Percentiles rank a stretch among this genome's conserved stretches.
Evolutionary conservation across 306 rosid genomes (phyloP).

Genomic region (Carpinus viminea): DNA sequence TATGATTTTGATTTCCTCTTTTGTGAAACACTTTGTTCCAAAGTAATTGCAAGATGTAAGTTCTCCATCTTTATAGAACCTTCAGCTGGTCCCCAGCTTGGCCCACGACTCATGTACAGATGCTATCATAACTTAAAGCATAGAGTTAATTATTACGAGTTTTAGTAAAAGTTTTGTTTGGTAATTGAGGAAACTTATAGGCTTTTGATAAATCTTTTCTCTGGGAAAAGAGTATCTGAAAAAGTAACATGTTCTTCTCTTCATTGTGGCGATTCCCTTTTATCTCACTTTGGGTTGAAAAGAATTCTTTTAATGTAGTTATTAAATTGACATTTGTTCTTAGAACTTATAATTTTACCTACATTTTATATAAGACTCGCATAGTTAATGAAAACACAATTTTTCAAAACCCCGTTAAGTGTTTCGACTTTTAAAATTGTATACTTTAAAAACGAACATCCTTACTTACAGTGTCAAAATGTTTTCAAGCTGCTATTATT

Average conservation of each 20-base stretch:
- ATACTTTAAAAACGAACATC: too few species aligned
- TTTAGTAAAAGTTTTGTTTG: background rate
- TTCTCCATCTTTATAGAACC: background rate
- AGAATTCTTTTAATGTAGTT: too few species aligned
- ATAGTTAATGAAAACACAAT: too few species aligned
- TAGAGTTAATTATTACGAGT: background rate
- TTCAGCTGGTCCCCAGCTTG: background rate
- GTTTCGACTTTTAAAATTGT: too few species aligned
- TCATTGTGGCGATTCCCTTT: background rate
- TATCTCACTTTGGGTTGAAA: too few species aligned
- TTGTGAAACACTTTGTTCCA: slow-evolving; percentile 21
- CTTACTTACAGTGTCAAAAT: too few species aligned
- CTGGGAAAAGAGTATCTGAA: background rate
- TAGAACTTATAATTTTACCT: too few species aligned
- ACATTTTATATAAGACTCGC: too few species aligned
- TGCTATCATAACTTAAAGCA: background rate
- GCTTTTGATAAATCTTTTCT: background rate
- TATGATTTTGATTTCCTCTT: slow-evolving; percentile 28
- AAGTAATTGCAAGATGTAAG: background rate
- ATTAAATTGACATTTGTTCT: too few species aligned
- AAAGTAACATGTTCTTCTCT: background rate
- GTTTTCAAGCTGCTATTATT: too few species aligned
- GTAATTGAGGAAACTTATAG: background rate
- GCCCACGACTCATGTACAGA: background rate
- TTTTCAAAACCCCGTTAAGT: too few species aligned